A percentile compares a stretch with the other conserved stretches of the same genome.
Evolutionary conservation across 2,329 filamentous ascomycete genomes (phyloP).

Genomic region (Fusarium pseudocircinatum): DNA sequence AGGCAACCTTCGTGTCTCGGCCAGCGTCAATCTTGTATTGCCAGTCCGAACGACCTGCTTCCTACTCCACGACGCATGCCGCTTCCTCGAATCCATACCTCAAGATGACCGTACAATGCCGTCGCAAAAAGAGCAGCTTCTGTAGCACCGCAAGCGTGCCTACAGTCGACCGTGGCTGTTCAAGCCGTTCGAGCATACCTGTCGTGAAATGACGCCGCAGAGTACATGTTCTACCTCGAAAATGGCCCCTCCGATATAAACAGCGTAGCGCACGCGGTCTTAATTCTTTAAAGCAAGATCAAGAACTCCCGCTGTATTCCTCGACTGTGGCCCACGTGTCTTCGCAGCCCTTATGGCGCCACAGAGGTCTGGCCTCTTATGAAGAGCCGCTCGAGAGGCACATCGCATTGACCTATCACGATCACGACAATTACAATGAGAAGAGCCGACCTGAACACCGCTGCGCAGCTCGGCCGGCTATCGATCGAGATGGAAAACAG

Average conservation of each 20-base stretch:
- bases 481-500: background rate
- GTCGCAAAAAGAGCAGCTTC: background rate
- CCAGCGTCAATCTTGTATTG: background rate
- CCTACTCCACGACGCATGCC: no score
- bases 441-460: background rate
- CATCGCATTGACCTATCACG: no score
- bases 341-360: background rate
- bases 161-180: background rate
- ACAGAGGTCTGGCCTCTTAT: background rate
- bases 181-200: background rate
- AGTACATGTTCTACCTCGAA: no score
- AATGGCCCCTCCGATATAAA: accelerated
- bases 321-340: accelerated
- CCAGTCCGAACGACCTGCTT: accelerated
- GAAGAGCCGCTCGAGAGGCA: background rate
- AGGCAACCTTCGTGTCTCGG: background rate
- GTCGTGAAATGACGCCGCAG: background rate
- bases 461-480: no score
- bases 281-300: background rate
- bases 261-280: no score
- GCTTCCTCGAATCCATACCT: background rate
- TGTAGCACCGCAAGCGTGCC: background rate
- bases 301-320: background rate
- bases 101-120: background rate
- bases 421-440: background rate